Evolutionary conservation across 345 rosid species (phyloP).

Genomic region (Boechera divaricarpa): DNA sequence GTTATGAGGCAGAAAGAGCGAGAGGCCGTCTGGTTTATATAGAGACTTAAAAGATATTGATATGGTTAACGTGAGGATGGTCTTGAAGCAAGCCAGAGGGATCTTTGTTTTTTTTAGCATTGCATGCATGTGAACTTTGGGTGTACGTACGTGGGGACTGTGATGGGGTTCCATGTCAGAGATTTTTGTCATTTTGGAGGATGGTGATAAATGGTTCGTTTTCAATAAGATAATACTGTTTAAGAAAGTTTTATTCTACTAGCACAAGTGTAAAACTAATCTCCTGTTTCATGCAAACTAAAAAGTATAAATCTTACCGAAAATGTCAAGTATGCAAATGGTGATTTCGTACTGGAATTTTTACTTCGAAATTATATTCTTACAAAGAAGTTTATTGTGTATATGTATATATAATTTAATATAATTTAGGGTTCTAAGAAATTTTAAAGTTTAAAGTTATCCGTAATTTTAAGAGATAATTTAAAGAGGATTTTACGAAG

Average conservation of each 20-base stretch:
- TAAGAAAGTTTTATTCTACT: not conserved
- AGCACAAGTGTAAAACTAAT: not conserved
- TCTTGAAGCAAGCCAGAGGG: conserved; percentile 33
- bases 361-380: too few species aligned
- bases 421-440: too few species aligned
- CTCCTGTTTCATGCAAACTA: not conserved
- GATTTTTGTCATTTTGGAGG: conserved; percentile 37
- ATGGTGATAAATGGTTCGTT: conserved; percentile 15
- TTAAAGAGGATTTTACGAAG: too few species aligned
- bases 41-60: conserved; percentile 33
- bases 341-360: too few species aligned
- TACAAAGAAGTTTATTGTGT: too few species aligned
- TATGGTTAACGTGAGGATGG: conserved; percentile 46
- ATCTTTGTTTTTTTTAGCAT: conserved; percentile 9
- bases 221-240: not conserved
- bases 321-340: too few species aligned
- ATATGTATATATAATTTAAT: too few species aligned
- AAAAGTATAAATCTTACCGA: too few species aligned
- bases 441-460: not conserved
- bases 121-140: conserved; percentile 51
- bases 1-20: conserved; percentile 23
- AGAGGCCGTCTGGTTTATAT: conserved; percentile 27
- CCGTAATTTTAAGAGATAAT: too few species aligned
- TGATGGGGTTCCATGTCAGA: conserved; percentile 44
- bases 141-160: conserved; percentile 39